Conservation (phyloP, 805 yeast species). For the Sugiyamaella americana region DNA sequence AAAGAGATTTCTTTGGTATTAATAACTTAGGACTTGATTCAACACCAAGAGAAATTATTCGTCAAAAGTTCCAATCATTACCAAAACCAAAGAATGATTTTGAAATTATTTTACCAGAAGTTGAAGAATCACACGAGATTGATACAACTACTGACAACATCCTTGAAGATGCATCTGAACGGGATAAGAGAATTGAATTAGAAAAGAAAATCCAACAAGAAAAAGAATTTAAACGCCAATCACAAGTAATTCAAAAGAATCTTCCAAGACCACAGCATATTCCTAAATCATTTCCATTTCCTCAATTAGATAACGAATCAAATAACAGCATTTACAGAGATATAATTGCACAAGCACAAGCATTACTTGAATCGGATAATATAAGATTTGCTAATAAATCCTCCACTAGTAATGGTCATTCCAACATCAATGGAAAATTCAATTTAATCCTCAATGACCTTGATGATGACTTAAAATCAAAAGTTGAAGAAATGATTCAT, state of each 20-base stretch:
- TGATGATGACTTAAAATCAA: conserved; percentile 16
- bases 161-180: conserved; percentile 29
- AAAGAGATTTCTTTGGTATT: conserved; percentile 21
- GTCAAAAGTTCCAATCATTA: conserved; percentile 20
- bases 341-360: conserved; percentile 22
- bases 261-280: conserved; percentile 30
- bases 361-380: conserved; percentile 27
- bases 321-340: not conserved
- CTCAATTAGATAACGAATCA: not conserved
- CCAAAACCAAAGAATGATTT: conserved; percentile 39
- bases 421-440: not conserved
- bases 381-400: conserved; percentile 21
- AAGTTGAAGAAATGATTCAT: conserved; percentile 15
- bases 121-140: conserved; percentile 9
- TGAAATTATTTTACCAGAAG: conserved; percentile 35
- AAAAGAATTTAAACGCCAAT: conserved; percentile 31
- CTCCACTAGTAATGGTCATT: not conserved
- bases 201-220: conserved; percentile 18
- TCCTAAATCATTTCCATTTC: conserved; percentile 4
- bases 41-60: conserved; percentile 17
- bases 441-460: conserved; percentile 20
- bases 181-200: conserved; percentile 22
- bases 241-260: conserved; percentile 43
- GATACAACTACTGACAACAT: conserved; percentile 14
- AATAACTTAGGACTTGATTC: conserved; percentile 15